These are phyloP conservation scores for Cyclanthera cordifolia DNA, from an alignment of 306 rosid genomes.

Conservation along the genomic window DNA sequence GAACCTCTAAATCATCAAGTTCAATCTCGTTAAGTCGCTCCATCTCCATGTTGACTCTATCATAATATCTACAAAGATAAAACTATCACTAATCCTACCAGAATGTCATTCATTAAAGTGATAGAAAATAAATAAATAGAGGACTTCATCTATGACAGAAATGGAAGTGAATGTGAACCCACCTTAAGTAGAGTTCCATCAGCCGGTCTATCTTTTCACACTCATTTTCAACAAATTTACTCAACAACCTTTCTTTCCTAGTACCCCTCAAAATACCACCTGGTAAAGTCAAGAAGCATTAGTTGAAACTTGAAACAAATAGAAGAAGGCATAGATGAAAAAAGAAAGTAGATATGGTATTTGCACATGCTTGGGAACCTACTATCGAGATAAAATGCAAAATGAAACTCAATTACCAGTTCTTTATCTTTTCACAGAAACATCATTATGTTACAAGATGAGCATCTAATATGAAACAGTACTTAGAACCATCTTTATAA, in stretches of 20 bases:
- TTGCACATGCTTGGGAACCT: background rate
- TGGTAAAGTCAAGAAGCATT: constrained; percentile 25
- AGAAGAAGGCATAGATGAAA: background rate
- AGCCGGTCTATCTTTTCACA: constrained; percentile 92
- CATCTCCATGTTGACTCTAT: constrained; percentile 69
- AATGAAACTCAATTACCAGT: background rate
- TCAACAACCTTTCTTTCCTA: constrained; percentile 79
- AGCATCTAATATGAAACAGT: background rate
- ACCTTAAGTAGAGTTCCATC: constrained; percentile 92
- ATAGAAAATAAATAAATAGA: constrained; percentile 1
- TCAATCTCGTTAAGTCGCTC: constrained; percentile 52
- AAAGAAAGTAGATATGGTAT: background rate
- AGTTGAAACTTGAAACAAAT: constrained; percentile 11
- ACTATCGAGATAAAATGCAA: background rate
- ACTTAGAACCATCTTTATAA: background rate
- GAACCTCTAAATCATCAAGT: constrained; percentile 85
- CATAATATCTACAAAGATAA: constrained; percentile 51
- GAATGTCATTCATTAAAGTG: background rate
- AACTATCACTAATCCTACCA: background rate
- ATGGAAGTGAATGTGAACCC: constrained; percentile 13
- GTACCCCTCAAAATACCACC: constrained; percentile 95
- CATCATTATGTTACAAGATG: background rate
- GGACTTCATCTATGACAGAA: constrained; percentile 3
- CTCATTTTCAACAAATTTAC: constrained; percentile 85
- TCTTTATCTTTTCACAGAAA: background rate